A percentile compares a stretch with the other conserved stretches of the same genome.
phyloP scores from a whole-genome alignment of 2,329 filamentous ascomycete genomes.

The Apiospora pterosperma region DNA sequence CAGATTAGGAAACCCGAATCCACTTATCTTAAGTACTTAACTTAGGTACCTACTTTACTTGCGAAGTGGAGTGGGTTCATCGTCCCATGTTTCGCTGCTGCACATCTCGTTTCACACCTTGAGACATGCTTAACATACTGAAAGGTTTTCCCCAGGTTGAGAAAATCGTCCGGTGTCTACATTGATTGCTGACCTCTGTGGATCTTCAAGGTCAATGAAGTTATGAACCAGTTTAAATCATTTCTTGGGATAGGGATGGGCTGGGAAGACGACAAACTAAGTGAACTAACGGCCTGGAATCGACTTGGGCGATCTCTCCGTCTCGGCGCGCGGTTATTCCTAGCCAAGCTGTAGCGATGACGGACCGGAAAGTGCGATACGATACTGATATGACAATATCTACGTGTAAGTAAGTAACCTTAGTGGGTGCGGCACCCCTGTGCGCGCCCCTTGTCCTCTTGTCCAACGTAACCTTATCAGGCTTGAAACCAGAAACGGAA shows the following conservation, averaged over 20 bases:
- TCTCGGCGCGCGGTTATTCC: background rate
- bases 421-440: no score
- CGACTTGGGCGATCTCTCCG: background rate
- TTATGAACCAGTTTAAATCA: background rate
- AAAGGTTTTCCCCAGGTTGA: background rate
- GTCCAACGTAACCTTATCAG: conserved; percentile 1
- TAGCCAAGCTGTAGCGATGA: background rate
- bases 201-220: background rate
- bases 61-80: background rate
- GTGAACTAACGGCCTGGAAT: background rate
- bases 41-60: no score
- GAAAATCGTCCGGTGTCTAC: background rate
- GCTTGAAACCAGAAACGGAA: conserved; percentile 11
- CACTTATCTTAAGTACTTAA: no score
- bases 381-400: no score
- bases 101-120: background rate
- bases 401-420: no score
- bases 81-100: background rate
- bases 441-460: background rate
- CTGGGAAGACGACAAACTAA: no score
- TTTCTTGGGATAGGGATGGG: background rate
- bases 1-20: background rate
- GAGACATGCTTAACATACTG: background rate
- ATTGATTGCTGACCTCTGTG: background rate
- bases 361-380: background rate